Conservation (phyloP, 2,329 filamentous ascomycete species). For the Chlorencoelia australis region DNA sequence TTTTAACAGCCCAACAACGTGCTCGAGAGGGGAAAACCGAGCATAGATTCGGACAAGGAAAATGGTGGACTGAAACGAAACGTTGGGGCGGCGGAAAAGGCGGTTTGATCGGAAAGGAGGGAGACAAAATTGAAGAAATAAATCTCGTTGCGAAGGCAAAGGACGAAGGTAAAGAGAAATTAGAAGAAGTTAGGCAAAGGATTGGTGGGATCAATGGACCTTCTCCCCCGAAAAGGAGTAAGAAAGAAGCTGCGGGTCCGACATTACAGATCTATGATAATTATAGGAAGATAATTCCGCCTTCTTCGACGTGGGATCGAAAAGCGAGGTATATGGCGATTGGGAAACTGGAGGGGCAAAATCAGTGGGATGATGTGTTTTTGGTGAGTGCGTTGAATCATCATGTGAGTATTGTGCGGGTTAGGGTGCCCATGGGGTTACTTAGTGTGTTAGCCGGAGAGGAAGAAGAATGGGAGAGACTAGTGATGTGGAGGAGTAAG, state of each 20-base stretch:
- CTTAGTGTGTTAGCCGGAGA: slow-evolving; percentile 43
- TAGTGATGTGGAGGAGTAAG: slow-evolving; percentile 46
- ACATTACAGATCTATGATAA: slow-evolving; percentile 51
- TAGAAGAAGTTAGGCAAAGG: slow-evolving; percentile 10
- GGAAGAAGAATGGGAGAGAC: slow-evolving; percentile 25
- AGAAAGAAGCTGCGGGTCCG: slow-evolving; percentile 10
- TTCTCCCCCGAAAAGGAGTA: slow-evolving; percentile 8
- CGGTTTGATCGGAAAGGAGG: slow-evolving; percentile 52
- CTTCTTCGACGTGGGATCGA: slow-evolving; percentile 48
- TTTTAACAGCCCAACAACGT: slow-evolving; percentile 55
- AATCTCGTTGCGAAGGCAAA: neutral
- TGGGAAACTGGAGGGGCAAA: slow-evolving; percentile 38
- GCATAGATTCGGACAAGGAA: slow-evolving; percentile 43
- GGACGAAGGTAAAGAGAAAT: neutral
- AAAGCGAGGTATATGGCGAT: slow-evolving; percentile 49
- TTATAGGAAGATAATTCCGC: slow-evolving; percentile 52
- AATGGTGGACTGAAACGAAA: slow-evolving; percentile 51
- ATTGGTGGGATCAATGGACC: slow-evolving; percentile 15
- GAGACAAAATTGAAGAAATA: slow-evolving; percentile 22
- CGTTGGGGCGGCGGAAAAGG: slow-evolving; percentile 55
- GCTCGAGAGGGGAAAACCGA: slow-evolving; percentile 47
- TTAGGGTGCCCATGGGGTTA: slow-evolving; percentile 45
- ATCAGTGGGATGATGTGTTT: slow-evolving; percentile 54
- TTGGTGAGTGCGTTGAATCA: slow-evolving; percentile 52
- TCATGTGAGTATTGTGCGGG: slow-evolving; percentile 47